These are phyloP conservation scores for Parathielavia hyrcaniae DNA, from an alignment of 495 filamentous ascomycete genomes.

Conservation along the genomic window DNA sequence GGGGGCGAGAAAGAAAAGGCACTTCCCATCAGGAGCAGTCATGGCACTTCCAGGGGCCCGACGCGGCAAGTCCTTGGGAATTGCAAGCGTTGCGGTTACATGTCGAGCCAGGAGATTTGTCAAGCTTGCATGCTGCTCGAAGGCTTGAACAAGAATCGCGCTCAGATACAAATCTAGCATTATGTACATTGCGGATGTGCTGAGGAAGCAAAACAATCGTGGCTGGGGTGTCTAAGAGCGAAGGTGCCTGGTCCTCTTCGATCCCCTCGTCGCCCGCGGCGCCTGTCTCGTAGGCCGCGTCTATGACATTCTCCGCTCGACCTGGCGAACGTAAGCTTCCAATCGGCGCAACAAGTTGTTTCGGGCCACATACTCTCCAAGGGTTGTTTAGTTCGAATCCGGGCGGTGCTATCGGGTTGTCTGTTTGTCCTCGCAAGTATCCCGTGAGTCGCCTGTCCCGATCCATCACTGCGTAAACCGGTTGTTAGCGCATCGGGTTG, in stretches of 20 bases:
- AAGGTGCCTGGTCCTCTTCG: not conserved
- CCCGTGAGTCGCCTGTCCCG: slow-evolving; percentile 88
- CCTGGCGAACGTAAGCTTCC: slow-evolving; percentile 32
- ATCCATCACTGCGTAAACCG: slow-evolving; percentile 79
- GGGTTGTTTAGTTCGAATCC: slow-evolving; percentile 94
- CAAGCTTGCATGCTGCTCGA: slow-evolving; percentile 91
- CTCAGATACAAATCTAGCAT: slow-evolving; percentile 61
- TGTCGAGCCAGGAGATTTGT: slow-evolving; percentile 91
- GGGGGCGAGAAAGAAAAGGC: slow-evolving; percentile 17
- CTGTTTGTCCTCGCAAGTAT: slow-evolving; percentile 73
- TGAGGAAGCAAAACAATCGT: not conserved
- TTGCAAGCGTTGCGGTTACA: slow-evolving; percentile 85
- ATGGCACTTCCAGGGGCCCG: slow-evolving; percentile 25
- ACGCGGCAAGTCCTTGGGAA: slow-evolving; percentile 67
- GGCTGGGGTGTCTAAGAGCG: slow-evolving; percentile 2
- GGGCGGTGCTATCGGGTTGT: slow-evolving; percentile 67
- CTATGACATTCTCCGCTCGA: slow-evolving; percentile 48
- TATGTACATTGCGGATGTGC: slow-evolving; percentile 14
- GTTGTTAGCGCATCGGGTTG: slow-evolving; percentile 23
- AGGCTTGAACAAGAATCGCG: slow-evolving; percentile 82
- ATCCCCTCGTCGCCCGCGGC: not conserved
- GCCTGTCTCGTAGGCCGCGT: not conserved
- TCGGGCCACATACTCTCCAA: slow-evolving; percentile 58
- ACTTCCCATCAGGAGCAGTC: slow-evolving; percentile 18
- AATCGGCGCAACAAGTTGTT: no score